Evolutionary conservation across 441 rosid species (phyloP), one percentile per base, ranked within the genome.

Genomic region (Erodium texanum): DNA sequence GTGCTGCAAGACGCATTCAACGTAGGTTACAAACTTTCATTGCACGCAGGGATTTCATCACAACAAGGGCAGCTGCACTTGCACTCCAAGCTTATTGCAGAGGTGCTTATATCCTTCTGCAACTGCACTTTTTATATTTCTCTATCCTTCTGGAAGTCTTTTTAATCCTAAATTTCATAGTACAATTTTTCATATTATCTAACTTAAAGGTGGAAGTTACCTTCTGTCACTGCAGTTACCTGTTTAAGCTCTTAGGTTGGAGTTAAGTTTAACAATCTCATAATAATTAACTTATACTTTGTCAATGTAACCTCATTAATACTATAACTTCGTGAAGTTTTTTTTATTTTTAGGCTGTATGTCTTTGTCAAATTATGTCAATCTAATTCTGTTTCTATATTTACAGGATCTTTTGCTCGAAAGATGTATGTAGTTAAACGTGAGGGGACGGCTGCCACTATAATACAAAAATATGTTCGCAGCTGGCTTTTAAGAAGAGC

Each of bases 1-100:
- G 66, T 77, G 86, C 99, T 79, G 93, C 96, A 66, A 89, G 84
- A 79, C 64, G 82, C 68, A 86, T 95, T 75, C 99, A 95, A 75
- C 87, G 76, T 70, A 82, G 71, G 43, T 78, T 86, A 74, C 87
- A 78, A 72, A 85, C 97, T 41, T 92, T 72, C 85, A 79, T 83
- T 70, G 81, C 86, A 9, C 88, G 65, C 61, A 85, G 78, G 71
- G 74, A 78, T 76, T 95, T 88, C 70, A 73, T 82, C 65, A 76
- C 86, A 70, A 73, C 61, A 20, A 78, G 88, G 67, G 74, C 80
- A 72, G 89, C 93, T 65, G 91, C 93, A 65, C 69, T 82, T 81
- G 82, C 79, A 61, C 70, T 94, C 75, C 99, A 94, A 82, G 85
- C 99, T 67, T 83, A 81, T 79, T 87, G 92, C 79, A 83, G 98